These are phyloP conservation scores for Platanthera guangdongensis DNA, from an alignment of 106 monocot species.

Conservation along the genomic window DNA sequence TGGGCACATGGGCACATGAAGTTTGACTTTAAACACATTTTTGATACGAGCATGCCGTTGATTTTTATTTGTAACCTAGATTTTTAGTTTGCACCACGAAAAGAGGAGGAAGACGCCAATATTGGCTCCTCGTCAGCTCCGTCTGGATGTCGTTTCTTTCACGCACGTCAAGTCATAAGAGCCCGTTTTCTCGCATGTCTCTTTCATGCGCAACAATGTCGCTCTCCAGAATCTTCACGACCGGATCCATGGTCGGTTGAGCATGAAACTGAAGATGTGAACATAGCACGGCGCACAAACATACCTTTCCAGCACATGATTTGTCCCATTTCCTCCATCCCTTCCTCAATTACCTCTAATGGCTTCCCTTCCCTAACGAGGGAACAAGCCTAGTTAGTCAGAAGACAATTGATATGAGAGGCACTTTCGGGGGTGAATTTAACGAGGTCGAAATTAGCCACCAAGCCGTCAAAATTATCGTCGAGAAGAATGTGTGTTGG, in stretches of 20 bases:
- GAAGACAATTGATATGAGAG: conserved; percentile 48
- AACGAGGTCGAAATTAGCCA: conserved; percentile 84
- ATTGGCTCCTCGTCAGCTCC: too few relatives aligned
- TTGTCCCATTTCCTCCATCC: conserved; percentile 54
- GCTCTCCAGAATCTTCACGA: conserved; percentile 67
- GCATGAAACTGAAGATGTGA: conserved; percentile 83
- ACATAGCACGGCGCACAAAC: conserved; percentile 54
- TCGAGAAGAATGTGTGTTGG: too few relatives aligned
- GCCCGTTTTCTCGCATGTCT: too few relatives aligned
- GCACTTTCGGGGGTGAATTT: conserved; percentile 74
- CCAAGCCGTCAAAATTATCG: conserved; percentile 51
- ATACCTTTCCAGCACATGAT: conserved; percentile 67
- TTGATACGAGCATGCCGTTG: too few relatives aligned
- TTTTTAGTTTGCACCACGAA: too few relatives aligned
- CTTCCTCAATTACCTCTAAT: conserved; percentile 62
- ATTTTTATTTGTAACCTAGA: too few relatives aligned
- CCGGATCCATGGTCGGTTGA: conserved; percentile 76
- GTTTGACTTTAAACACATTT: too few relatives aligned
- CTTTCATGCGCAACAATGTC: conserved; percentile 33
- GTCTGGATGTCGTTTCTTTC: too few relatives aligned
- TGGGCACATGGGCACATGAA: too few relatives aligned
- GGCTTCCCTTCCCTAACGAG: conserved; percentile 47
- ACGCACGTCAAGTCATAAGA: too few relatives aligned
- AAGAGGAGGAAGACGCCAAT: too few relatives aligned
- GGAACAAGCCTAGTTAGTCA: conserved; percentile 83